Percentiles rank a stretch among this genome's conserved stretches.
phyloP scores from a whole-genome alignment of 2,329 filamentous ascomycete species.

The Fusarium tuaranense region DNA sequence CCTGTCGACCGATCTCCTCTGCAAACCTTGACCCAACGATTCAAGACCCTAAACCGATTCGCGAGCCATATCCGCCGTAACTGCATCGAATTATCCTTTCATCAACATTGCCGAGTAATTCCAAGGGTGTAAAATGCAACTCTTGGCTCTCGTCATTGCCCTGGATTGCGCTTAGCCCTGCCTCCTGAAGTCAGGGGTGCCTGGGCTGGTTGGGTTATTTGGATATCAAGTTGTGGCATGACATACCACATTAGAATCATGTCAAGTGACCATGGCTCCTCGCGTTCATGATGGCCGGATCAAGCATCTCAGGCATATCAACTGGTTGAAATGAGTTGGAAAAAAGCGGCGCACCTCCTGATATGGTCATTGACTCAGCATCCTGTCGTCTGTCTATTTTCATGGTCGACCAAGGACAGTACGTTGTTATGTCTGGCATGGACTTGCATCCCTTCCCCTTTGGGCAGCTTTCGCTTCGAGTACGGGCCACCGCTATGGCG shows the following conservation, averaged over 20 bases:
- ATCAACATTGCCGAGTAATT: neutral
- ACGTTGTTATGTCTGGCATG: neutral
- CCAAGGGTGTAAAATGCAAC: neutral
- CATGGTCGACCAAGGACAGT: neutral
- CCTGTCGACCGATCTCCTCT: neutral
- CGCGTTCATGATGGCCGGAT: neutral
- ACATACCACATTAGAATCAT: neutral
- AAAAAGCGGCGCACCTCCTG: neutral
- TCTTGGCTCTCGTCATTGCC: neutral
- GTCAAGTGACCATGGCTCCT: neutral
- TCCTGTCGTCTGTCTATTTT: neutral
- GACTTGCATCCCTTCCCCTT: neutral
- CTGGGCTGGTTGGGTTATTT: neutral
- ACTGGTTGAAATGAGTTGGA: no score
- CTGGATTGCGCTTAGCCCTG: neutral
- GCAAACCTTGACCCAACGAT: neutral
- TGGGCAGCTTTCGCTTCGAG: neutral
- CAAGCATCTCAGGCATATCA: neutral
- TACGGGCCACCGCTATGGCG: neutral
- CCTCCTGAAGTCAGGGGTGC: conserved; percentile 32
- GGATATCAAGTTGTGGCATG: conserved; percentile 1
- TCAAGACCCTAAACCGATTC: neutral
- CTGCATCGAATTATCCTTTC: neutral
- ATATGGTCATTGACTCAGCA: neutral
- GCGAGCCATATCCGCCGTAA: neutral